Base-by-base conservation (phyloP, 202 grass and related monocot species). In the Schoenoplectus triqueter region DNA sequence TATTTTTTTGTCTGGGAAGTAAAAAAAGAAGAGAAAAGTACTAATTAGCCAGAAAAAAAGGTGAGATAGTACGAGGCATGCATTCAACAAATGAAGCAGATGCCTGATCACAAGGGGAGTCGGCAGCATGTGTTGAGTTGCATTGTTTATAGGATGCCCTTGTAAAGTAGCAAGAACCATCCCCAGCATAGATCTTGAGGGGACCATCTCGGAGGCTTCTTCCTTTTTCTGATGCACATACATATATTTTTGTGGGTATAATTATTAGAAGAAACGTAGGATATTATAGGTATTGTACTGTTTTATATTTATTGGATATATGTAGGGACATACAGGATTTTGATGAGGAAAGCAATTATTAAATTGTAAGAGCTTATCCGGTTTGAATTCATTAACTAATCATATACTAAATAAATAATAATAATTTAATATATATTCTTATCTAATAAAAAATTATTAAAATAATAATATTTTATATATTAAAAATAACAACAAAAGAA, bases 91-190 rank as follows among this genome's bases (percentile, higher is more conserved):
- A 91, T 85, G 90, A 86, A 57, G 68, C 84, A 92, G 85, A 93
- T 92, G 91, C 91, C 91, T 88, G 80, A 95, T 92, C 89, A 91
- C 72, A 88, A 80, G 84, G 87, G 61, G 69, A 83, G 81, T 95
- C 87, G 90, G 84, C 93, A 89, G 80, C 93, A 95, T 92, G 90
- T 92, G 89, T 88, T 81, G 50, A 87, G 69, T 72, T 73, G 11
- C 89, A 64, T 44, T 78, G 55, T 60, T 45, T 61, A 50, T 52
- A 11, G 40, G 9, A n/a, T 61, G 54, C 39, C 2, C 39, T 78
- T 78, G 14, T 59, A 78, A 78, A 78, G 75, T 79, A 39, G 73
- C 21, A 59, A 42, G 75, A 79, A 79, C 39, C 14, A 31, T 45
- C 54, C 31, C 6, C 17, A 44, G 75, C 55, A 61, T 79, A 79